phyloP scores from a whole-genome alignment of 1,284 basidiomycete species.

The Ganoderma lingzhi region DNA sequence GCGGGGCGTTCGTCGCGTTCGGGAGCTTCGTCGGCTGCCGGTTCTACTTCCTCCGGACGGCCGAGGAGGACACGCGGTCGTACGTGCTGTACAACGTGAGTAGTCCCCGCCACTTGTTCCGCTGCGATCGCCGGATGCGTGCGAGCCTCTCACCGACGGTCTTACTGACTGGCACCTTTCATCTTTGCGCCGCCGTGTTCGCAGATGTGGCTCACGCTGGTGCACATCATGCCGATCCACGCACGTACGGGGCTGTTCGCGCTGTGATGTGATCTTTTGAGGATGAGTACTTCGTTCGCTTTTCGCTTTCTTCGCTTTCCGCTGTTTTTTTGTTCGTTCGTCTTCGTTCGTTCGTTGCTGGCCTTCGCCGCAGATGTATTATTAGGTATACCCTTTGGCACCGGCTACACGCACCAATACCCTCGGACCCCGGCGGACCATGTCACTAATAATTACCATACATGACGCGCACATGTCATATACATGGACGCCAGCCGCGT shows the following conservation, averaged over 20 bases:
- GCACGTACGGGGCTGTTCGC: slow-evolving; percentile 9
- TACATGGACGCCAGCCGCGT: neutral
- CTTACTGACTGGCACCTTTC: neutral
- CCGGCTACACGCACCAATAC: neutral
- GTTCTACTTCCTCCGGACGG: slow-evolving; percentile 34
- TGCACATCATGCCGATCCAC: slow-evolving; percentile 16
- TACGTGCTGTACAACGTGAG: slow-evolving; percentile 42
- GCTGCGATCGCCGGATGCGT: too few species aligned
- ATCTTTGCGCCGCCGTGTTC: neutral
- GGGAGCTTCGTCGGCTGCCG: slow-evolving; percentile 39
- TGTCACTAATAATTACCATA: too few species aligned
- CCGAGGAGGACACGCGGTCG: slow-evolving; percentile 34
- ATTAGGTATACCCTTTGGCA: neutral
- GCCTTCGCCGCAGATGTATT: neutral
- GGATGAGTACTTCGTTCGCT: neutral
- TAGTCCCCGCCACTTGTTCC: slow-evolving; percentile 5
- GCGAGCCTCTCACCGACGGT: too few species aligned
- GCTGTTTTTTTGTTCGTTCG: neutral
- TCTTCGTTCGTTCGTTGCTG: neutral
- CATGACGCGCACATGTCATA: neutral
- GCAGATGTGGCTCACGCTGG: slow-evolving; percentile 19
- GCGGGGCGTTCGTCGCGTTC: slow-evolving; percentile 33
- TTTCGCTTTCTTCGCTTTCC: neutral
- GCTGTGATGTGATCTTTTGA: neutral
- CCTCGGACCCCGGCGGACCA: neutral